Evolutionary conservation across 768 basidiomycete species (phyloP).

Genomic region (Lentinula guzmanii): DNA sequence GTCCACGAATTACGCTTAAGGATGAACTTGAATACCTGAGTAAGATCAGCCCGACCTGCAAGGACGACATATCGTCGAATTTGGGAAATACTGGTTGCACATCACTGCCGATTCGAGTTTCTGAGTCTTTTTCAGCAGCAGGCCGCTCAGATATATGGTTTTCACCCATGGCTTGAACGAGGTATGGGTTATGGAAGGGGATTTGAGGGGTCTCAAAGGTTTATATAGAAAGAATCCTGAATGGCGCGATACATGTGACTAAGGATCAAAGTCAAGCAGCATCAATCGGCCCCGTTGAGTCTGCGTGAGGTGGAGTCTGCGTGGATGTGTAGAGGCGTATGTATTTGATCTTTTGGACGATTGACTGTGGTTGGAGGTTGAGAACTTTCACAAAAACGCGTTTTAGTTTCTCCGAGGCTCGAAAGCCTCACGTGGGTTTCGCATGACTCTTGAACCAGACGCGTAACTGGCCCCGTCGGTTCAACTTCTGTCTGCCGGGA

Average conservation of each 20-base stretch:
- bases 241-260: too few relatives aligned
- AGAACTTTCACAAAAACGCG: neutral
- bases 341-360: neutral
- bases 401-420: neutral
- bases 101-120: neutral
- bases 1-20: neutral
- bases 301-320: neutral
- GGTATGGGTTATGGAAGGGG: too few relatives aligned
- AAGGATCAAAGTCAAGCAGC: too few relatives aligned
- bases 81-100: slow-evolving; percentile 4
- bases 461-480: too few relatives aligned
- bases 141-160: neutral
- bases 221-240: too few relatives aligned
- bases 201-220: too few relatives aligned
- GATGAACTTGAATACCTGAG: neutral
- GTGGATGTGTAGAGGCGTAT: neutral
- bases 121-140: neutral
- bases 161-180: neutral
- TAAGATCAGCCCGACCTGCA: slow-evolving; percentile 6
- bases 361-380: neutral
- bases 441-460: too few relatives aligned
- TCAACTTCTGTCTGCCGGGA: too few relatives aligned
- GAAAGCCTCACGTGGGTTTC: neutral
- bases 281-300: too few relatives aligned
- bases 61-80: slow-evolving; percentile 9